phyloP scores from a whole-genome alignment of 805 yeast genomes.

The Spathaspora girioi region DNA sequence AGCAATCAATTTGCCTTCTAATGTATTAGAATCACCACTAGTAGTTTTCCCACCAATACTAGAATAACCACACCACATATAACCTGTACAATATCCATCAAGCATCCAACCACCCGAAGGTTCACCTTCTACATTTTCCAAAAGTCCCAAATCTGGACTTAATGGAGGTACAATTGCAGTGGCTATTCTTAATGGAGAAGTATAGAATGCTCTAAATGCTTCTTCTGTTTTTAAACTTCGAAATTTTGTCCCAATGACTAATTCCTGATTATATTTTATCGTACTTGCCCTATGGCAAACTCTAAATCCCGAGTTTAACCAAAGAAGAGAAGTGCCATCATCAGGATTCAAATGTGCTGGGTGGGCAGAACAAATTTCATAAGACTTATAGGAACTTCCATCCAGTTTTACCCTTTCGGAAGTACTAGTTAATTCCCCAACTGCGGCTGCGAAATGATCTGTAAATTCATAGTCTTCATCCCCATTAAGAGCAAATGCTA shows the following conservation, averaged over 20 bases:
- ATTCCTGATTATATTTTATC: conserved; percentile 17
- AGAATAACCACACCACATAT: conserved; percentile 26
- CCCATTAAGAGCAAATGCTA: conserved; percentile 50
- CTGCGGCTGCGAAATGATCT: conserved; percentile 49
- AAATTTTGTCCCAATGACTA: conserved; percentile 13
- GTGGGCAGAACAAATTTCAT: conserved; percentile 39
- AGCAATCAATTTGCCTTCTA: conserved; percentile 43
- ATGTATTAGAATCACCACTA: conserved; percentile 28
- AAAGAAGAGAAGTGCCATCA: conserved; percentile 32
- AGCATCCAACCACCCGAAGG: conserved; percentile 20
- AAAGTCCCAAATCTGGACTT: conserved; percentile 22
- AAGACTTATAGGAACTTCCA: conserved; percentile 18
- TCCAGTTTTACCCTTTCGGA: conserved; percentile 20
- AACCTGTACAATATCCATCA: conserved; percentile 22
- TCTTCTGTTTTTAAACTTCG: conserved; percentile 14
- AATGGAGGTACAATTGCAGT: conserved; percentile 26
- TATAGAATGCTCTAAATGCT: conserved; percentile 23
- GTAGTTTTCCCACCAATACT: conserved; percentile 34
- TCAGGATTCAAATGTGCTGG: conserved; percentile 36
- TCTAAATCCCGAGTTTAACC: conserved; percentile 43
- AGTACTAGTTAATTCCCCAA: conserved; percentile 35
- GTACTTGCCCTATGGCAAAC: conserved; percentile 25
- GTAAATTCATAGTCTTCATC: conserved; percentile 54
- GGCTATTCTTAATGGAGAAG: conserved; percentile 15
- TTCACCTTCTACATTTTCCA: conserved; percentile 16